Evolutionary conservation across 2,329 filamentous ascomycete species (phyloP).

Genomic region (Neospermospora avenae): DNA sequence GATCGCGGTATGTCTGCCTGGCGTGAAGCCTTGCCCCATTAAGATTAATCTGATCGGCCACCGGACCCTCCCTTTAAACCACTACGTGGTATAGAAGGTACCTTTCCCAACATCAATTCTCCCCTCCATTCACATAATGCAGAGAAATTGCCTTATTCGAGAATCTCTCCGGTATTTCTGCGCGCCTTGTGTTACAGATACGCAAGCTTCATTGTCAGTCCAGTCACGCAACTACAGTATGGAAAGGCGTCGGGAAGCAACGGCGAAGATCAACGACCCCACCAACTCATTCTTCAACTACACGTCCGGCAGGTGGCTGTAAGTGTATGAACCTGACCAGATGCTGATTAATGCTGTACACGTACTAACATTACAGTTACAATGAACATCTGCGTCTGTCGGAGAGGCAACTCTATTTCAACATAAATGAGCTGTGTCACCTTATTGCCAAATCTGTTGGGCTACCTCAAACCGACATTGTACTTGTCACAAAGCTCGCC

Average conservation of each 20-base stretch:
- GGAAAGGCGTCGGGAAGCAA: constrained; percentile 11
- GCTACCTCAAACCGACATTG: constrained; percentile 23
- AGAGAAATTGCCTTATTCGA: constrained; percentile 13
- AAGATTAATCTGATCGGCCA: neutral
- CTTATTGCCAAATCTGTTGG: constrained; percentile 28
- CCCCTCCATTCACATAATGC: constrained; percentile 7
- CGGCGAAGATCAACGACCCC: constrained; percentile 19
- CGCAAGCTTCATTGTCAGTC: neutral
- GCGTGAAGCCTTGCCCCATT: neutral
- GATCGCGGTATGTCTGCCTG: neutral
- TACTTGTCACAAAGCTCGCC: constrained; percentile 28
- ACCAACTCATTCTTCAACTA: constrained; percentile 30
- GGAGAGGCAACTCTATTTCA: constrained; percentile 29
- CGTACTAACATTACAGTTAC: constrained; percentile 24
- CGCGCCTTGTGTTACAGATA: constrained; percentile 9
- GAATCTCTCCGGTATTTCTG: constrained; percentile 7
- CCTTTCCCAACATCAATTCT: neutral
- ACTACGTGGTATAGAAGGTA: neutral
- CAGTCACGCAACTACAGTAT: constrained; percentile 14
- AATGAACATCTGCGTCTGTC: constrained; percentile 30
- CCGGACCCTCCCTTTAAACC: neutral
- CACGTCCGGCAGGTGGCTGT: constrained; percentile 32
- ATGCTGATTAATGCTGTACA: constrained; percentile 8
- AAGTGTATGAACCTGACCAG: constrained; percentile 17
- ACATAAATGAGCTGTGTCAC: constrained; percentile 26